phyloP scores from a whole-genome alignment of 2,329 filamentous ascomycete genomes.

The Trichoderma gracile region DNA sequence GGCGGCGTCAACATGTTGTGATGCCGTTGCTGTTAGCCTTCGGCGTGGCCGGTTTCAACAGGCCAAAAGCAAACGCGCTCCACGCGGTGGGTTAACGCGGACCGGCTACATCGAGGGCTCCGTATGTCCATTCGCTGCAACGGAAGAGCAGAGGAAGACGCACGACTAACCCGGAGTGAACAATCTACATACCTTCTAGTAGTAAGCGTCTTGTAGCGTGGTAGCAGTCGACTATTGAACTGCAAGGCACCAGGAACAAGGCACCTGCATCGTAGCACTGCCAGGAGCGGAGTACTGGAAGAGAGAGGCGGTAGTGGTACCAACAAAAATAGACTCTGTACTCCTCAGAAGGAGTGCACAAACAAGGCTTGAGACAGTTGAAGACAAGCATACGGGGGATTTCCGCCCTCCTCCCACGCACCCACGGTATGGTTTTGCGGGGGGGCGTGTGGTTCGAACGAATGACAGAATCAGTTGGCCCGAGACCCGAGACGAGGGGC shows the following conservation, averaged over 20 bases:
- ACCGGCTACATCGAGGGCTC: background rate
- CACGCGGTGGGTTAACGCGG: background rate
- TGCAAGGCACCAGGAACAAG: conserved; percentile 22
- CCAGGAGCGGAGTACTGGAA: background rate
- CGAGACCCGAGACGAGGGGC: conserved; percentile 2
- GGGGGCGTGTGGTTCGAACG: background rate
- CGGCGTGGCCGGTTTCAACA: conserved; percentile 21
- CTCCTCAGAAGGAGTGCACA: background rate
- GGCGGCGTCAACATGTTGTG: background rate
- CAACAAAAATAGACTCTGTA: conserved; percentile 8
- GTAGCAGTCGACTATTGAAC: background rate
- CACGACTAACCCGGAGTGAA: too few relatives aligned
- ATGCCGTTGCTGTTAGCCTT: background rate
- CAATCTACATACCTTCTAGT: too few relatives aligned
- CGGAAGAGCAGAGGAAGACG: background rate
- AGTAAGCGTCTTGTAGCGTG: too few relatives aligned
- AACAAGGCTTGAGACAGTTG: too few relatives aligned
- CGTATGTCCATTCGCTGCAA: conserved; percentile 3
- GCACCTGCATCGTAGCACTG: background rate
- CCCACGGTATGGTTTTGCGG: background rate
- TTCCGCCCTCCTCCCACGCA: too few relatives aligned
- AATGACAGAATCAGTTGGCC: background rate
- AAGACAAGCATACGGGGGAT: background rate
- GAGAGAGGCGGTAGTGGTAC: background rate
- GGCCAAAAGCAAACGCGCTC: background rate